Evolutionary conservation across 2,329 filamentous ascomycete genomes (phyloP).

Genomic region (Fusarium sp.): DNA sequence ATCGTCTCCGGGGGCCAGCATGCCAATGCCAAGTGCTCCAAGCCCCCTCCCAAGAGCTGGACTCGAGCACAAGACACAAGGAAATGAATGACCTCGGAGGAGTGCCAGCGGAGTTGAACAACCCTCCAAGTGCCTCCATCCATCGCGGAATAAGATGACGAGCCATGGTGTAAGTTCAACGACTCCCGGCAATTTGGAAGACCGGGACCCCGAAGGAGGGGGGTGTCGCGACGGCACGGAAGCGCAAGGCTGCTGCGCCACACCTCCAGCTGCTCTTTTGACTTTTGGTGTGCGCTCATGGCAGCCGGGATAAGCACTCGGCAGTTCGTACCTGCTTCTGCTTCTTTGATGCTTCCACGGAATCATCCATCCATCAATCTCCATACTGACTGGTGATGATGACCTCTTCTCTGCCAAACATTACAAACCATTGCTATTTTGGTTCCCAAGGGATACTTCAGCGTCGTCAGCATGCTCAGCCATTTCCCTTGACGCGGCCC

Average conservation of each 20-base stretch:
- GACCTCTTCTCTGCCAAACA: neutral
- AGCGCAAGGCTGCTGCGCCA: slow-evolving; percentile 22
- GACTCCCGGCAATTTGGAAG: slow-evolving; percentile 21
- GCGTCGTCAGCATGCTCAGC: slow-evolving; percentile 34
- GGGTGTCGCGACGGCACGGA: slow-evolving; percentile 1
- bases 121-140: neutral
- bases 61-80: neutral
- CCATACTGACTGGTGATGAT: neutral
- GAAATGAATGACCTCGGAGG: neutral
- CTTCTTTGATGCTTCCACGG: slow-evolving; percentile 30
- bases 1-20: slow-evolving; percentile 13
- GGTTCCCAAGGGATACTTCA: slow-evolving; percentile 1
- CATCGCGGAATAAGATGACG: neutral
- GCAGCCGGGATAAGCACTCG: slow-evolving; percentile 20
- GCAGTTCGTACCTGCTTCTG: slow-evolving; percentile 32
- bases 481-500: slow-evolving; percentile 19
- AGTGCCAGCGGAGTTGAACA: neutral
- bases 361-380: neutral
- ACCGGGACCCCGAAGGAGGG: slow-evolving; percentile 27
- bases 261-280: neutral
- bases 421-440: neutral
- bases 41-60: slow-evolving; percentile 10
- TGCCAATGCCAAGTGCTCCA: slow-evolving; percentile 12
- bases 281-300: neutral
- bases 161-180: neutral